Evolutionary conservation across 768 basidiomycete species (phyloP), one percentile per base, ranked within the genome.

Genomic region (Porphyrellus cyaneotinctus): DNA sequence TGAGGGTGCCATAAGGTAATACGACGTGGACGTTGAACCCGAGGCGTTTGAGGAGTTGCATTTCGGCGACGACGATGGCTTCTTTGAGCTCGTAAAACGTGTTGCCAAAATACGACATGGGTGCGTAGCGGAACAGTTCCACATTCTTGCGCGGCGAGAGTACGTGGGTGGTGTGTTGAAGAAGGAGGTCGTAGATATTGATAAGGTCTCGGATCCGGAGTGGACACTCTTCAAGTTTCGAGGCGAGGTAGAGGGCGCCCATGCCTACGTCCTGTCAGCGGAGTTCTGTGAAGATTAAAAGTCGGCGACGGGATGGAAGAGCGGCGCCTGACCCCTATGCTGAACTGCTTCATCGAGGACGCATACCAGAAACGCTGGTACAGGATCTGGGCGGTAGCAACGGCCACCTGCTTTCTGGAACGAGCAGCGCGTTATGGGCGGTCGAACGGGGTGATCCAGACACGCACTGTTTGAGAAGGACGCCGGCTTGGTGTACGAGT

Each of bases 301-400:
- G 28, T 33, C 26, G 39, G 35, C 38, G 22, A 42, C 35, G 48
- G 43, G 47, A 58, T 30, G 47, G 38, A 55, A 28, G 52, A 39
- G 74, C 7, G 31, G 17, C 18, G 59, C 46, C 91, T 69, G 63
- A 97, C 95, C 60, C 86, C 89, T 53, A 97, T 86, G 22, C 94
- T 87, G 70, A 94, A 99, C 50, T 94, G 90, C 67, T 89, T 89
- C 85, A 99, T 84, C 9, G 93, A 95, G 5, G 87, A 86, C 17
- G 95, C 90, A 71, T 82, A 98, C 89, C 89, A 98, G 75, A 99
- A 99, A 31, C 95, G 78, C 57, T 99, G 97, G 67, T 95, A 95
- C 2, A 99, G 74, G 30, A 98, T 91, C 67, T 97, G 95, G 0
- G 97, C 97, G 1, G 95, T 91, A 7, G 97, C 93, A 48, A 97